phyloP scores from a whole-genome alignment of 2,329 filamentous ascomycete genomes.

The Knufia petricola region DNA sequence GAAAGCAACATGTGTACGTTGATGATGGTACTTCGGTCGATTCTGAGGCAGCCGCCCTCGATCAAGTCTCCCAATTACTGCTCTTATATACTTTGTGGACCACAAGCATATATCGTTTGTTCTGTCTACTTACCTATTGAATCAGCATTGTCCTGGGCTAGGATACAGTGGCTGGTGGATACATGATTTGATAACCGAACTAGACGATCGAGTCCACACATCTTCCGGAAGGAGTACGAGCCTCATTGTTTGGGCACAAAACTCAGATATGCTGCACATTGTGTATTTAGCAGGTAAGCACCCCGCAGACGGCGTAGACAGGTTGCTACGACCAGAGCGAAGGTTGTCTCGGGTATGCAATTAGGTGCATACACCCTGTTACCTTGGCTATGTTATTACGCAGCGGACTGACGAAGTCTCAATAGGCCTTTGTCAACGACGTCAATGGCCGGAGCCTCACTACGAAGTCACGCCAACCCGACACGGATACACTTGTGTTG shows the following conservation, averaged over 20 bases:
- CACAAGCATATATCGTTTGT: neutral
- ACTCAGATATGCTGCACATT: constrained; percentile 22
- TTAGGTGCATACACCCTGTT: too few relatives aligned
- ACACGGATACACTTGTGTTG: constrained; percentile 72
- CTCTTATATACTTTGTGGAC: neutral
- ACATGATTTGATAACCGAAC: constrained; percentile 6
- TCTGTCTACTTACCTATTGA: neutral
- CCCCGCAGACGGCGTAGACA: neutral
- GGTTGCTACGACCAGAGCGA: neutral
- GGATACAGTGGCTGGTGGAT: neutral
- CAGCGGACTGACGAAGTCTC: constrained; percentile 23
- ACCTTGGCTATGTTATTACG: neutral
- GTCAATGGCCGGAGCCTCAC: constrained; percentile 82
- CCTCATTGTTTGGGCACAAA: constrained; percentile 10
- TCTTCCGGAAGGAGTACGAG: neutral
- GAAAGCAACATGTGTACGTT: neutral
- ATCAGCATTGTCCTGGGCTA: neutral
- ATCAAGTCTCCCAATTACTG: neutral
- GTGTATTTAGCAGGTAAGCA: constrained; percentile 23
- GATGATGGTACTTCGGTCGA: constrained; percentile 6
- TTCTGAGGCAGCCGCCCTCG: neutral
- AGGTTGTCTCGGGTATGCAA: neutral
- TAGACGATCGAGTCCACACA: neutral
- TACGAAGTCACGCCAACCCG: constrained; percentile 62
- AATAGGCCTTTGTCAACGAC: constrained; percentile 82